A percentile compares a stretch with the other conserved stretches of the same genome.
phyloP scores from a whole-genome alignment of 768 basidiomycete species.

The Mycena sanguinolenta region DNA sequence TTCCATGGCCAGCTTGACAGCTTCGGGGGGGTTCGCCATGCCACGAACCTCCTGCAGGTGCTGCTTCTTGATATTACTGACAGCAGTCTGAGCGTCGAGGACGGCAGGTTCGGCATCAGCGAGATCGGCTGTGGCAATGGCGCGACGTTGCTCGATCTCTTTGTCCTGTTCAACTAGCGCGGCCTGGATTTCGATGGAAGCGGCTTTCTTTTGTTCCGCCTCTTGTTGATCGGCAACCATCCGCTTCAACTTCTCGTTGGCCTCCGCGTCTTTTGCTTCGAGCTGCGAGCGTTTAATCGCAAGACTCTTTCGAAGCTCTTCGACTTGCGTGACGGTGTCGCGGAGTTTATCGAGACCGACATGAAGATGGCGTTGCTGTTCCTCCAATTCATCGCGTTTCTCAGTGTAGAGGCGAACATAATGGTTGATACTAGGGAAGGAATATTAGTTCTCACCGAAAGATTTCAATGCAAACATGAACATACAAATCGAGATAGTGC shows the following conservation, averaged over 20 bases:
- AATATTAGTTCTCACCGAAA: conserved; percentile 25
- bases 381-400: conserved; percentile 97
- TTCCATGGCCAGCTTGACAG: conserved; percentile 98
- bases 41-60: conserved; percentile 97
- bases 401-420: conserved; percentile 96
- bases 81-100: conserved; percentile 93
- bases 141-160: conserved; percentile 87
- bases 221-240: conserved; percentile 99
- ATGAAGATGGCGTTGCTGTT: conserved; percentile 98
- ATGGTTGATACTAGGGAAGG: conserved; percentile 85
- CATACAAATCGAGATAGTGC: conserved; percentile 99
- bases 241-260: conserved; percentile 96
- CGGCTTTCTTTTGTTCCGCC: conserved; percentile 97
- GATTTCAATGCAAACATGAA: conserved; percentile 37
- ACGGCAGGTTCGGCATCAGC: conserved; percentile 99
- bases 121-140: conserved; percentile 93
- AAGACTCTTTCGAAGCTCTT: conserved; percentile 94
- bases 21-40: conserved; percentile 98
- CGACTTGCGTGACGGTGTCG: conserved; percentile 96
- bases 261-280: conserved; percentile 93
- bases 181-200: conserved; percentile 95
- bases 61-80: conserved; percentile 95
- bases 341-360: conserved; percentile 97
- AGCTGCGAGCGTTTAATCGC: conserved; percentile 94
- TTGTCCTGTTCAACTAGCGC: conserved; percentile 93